These are phyloP conservation scores for Fusarium floridanum DNA, from an alignment of 2,329 filamentous ascomycete genomes.

Conservation along the genomic window DNA sequence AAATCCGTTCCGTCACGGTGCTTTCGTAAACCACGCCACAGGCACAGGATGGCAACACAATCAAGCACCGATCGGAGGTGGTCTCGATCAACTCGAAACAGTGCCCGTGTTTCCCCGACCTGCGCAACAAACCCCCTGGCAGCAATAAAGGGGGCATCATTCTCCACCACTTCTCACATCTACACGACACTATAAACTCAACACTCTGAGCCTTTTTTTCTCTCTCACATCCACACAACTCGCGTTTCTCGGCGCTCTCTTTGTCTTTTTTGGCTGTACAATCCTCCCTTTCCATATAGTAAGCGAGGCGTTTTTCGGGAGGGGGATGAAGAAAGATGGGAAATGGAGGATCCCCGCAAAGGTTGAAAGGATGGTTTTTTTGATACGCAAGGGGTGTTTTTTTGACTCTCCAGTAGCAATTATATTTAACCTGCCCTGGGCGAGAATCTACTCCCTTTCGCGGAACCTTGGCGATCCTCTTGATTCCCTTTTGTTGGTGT, in stretches of 20 bases:
- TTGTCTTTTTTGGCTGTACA: conserved; percentile 36
- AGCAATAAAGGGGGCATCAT: conserved; percentile 55
- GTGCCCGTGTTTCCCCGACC: conserved; percentile 89
- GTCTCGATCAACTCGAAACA: conserved; percentile 82
- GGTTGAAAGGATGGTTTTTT: conserved; percentile 16
- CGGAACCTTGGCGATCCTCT: conserved; percentile 21
- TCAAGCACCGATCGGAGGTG: conserved; percentile 83
- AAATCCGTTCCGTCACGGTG: conserved; percentile 93
- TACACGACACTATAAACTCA: background rate
- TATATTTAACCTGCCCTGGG: conserved; percentile 4
- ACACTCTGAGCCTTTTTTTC: conserved; percentile 3
- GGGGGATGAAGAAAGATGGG: conserved; percentile 42
- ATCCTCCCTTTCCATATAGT: conserved; percentile 46
- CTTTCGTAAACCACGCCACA: conserved; percentile 89
- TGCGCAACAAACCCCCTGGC: conserved; percentile 72
- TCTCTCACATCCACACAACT: conserved; percentile 14
- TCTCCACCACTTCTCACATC: background rate
- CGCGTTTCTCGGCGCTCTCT: conserved; percentile 23
- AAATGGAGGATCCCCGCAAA: conserved; percentile 32
- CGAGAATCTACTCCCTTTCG: background rate
- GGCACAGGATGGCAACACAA: conserved; percentile 90
- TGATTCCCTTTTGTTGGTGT: conserved; percentile 11
- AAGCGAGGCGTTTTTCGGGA: conserved; percentile 50
- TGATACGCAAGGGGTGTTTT: background rate
- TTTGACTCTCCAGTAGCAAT: background rate